Evolutionary conservation across 768 basidiomycete genomes (phyloP).

Genomic region (Cyathus striatus): DNA sequence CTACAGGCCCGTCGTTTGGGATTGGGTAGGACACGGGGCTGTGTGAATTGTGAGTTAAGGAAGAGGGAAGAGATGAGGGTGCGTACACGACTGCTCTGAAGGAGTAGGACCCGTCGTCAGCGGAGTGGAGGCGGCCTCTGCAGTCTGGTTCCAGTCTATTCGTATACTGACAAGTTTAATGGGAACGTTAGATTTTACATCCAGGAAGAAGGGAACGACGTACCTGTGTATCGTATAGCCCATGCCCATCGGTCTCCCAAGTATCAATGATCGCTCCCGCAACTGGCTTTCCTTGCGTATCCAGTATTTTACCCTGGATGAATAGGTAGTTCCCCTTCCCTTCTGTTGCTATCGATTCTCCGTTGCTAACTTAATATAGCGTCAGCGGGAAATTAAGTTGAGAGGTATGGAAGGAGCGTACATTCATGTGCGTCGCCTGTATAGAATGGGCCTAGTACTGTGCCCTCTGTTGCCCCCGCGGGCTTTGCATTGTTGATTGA

Average conservation of each 20-base stretch:
- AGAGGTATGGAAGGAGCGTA: constrained; percentile 28
- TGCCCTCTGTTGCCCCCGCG: constrained; percentile 62
- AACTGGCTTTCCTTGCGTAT: constrained; percentile 63
- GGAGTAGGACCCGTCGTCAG: constrained; percentile 58
- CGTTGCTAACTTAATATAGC: constrained; percentile 44
- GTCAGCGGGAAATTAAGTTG: no score
- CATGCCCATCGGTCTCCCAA: constrained; percentile 72
- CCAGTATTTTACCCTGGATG: constrained; percentile 65
- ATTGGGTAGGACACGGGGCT: constrained; percentile 67
- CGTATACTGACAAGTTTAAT: constrained; percentile 45
- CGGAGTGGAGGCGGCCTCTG: constrained; percentile 57
- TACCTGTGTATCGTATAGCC: constrained; percentile 38
- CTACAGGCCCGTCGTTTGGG: constrained; percentile 76
- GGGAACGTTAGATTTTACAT: neutral
- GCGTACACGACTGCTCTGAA: constrained; percentile 66
- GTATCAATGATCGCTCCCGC: constrained; percentile 67
- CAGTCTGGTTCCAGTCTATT: constrained; percentile 61
- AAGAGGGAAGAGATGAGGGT: no score
- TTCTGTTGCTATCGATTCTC: constrained; percentile 80
- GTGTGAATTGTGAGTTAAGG: no score
- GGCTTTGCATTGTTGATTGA: constrained; percentile 64
- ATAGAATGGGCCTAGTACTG: constrained; percentile 80
- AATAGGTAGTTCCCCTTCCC: constrained; percentile 84
- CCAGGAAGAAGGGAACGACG: neutral
- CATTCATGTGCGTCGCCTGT: constrained; percentile 73